Percentiles rank a stretch among this genome's conserved stretches.
Conservation (phyloP, 1,139 yeast species). For the Saccharomyces hybrid region DNA sequence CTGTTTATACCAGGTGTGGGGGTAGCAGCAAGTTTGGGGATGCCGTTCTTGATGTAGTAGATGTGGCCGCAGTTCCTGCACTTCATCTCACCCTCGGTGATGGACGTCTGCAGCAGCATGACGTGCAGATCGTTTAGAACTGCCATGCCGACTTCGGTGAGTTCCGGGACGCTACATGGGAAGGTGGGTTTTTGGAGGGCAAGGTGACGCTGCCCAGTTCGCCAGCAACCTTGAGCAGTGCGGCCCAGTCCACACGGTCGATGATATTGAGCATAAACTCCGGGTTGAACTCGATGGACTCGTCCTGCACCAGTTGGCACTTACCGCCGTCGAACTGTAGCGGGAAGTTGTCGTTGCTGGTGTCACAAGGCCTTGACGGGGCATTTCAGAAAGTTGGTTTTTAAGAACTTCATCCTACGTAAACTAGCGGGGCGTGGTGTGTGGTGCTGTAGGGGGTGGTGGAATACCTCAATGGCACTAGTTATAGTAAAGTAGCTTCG, state of each 20-base stretch:
- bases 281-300: conserved; percentile 77
- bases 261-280: conserved; percentile 71
- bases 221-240: conserved; percentile 64
- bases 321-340: conserved; percentile 50
- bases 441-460: neutral
- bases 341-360: conserved; percentile 74
- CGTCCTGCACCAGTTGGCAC: conserved; percentile 59
- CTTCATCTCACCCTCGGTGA: conserved; percentile 79
- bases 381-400: conserved; percentile 93
- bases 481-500: neutral
- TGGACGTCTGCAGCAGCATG: conserved; percentile 75
- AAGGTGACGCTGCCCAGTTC: conserved; percentile 60
- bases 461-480: neutral
- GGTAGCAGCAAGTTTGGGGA: conserved; percentile 93
- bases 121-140: conserved; percentile 69
- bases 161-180: conserved; percentile 30
- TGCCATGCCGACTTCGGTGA: conserved; percentile 46
- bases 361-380: conserved; percentile 79
- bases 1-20: conserved; percentile 64
- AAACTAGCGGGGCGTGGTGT: neutral
- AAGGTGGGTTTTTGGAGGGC: conserved; percentile 49
- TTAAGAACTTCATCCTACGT: conserved; percentile 69
- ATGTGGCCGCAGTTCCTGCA: conserved; percentile 83
- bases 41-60: conserved; percentile 83
- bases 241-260: conserved; percentile 83